These are phyloP conservation scores for Rhizodiscina lignyota DNA, from an alignment of 495 filamentous ascomycete genomes.

Conservation along the genomic window DNA sequence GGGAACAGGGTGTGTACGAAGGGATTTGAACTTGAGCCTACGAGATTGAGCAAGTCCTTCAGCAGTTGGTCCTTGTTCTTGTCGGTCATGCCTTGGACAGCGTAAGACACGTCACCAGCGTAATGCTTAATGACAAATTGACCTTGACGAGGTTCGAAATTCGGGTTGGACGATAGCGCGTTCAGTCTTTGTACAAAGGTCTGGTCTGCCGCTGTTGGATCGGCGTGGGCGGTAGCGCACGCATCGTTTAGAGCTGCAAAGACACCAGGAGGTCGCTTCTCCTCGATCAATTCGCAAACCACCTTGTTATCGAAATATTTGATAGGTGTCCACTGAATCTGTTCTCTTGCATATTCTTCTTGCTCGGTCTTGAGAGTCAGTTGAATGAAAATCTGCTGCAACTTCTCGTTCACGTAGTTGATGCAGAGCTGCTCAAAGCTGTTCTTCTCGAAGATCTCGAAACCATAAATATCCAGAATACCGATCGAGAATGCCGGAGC, in stretches of 20 bases:
- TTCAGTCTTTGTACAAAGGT: slow-evolving; percentile 90
- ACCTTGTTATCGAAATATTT: slow-evolving; percentile 99
- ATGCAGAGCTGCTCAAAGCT: slow-evolving; percentile 99
- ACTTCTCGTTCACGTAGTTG: slow-evolving; percentile 99
- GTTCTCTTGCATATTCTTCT: slow-evolving; percentile 90
- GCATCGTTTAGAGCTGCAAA: slow-evolving; percentile 96
- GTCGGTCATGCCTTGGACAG: slow-evolving; percentile 93
- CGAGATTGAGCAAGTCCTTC: slow-evolving; percentile 83
- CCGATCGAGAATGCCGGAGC: slow-evolving; percentile 70
- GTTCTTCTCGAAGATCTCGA: slow-evolving; percentile 98
- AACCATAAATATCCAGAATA: slow-evolving; percentile 98
- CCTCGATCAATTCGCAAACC: slow-evolving; percentile 94
- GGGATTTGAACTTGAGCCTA: slow-evolving; percentile 63
- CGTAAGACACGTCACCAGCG: slow-evolving; percentile 92
- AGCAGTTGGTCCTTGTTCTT: slow-evolving; percentile 98
- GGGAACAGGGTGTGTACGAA: slow-evolving; percentile 87
- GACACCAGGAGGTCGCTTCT: slow-evolving; percentile 77
- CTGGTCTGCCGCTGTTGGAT: slow-evolving; percentile 82
- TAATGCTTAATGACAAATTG: slow-evolving; percentile 99
- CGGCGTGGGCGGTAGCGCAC: slow-evolving; percentile 90
- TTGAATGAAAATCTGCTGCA: slow-evolving; percentile 99
- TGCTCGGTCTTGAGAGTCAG: slow-evolving; percentile 93
- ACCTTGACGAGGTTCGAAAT: slow-evolving; percentile 83
- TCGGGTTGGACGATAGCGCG: slow-evolving; percentile 68
- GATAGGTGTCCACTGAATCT: slow-evolving; percentile 98